Evolutionary conservation across 352 stramenopile genomes (phyloP).

Genomic region (Globisporangium apiculatum): DNA sequence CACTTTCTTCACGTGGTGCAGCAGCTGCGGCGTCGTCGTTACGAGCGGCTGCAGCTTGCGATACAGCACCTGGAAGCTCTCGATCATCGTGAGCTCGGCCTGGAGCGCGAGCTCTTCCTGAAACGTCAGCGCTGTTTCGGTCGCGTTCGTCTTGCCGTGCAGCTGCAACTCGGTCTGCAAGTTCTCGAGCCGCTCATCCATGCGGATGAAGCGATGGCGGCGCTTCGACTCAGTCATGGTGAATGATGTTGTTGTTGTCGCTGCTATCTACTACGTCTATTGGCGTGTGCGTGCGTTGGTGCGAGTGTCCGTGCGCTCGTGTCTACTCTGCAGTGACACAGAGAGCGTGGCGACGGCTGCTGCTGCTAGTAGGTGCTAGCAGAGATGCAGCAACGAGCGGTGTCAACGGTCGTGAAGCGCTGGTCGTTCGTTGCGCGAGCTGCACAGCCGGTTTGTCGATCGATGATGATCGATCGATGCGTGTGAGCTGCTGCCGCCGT

Average conservation of each 20-base stretch:
- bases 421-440: too few relatives aligned
- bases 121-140: constrained; percentile 64
- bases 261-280: too few relatives aligned
- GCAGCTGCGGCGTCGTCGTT: constrained; percentile 74
- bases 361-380: neutral
- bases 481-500: neutral
- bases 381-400: neutral
- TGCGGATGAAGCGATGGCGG: constrained; percentile 79
- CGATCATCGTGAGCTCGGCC: constrained; percentile 77
- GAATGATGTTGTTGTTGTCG: neutral
- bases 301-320: neutral
- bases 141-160: constrained; percentile 70
- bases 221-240: constrained; percentile 34
- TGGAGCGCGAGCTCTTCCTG: constrained; percentile 75
- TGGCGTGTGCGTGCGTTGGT: neutral
- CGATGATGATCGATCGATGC: neutral
- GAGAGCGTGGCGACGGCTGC: too few relatives aligned
- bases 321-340: neutral
- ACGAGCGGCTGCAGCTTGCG: constrained; percentile 65
- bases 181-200: constrained; percentile 73
- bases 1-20: constrained; percentile 77
- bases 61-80: constrained; percentile 71
- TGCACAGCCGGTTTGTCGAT: neutral
- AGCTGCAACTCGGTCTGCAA: constrained; percentile 76
- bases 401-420: neutral